Evolutionary conservation across 805 yeast species (phyloP).

Genomic region (Ogataea populi-albae): DNA sequence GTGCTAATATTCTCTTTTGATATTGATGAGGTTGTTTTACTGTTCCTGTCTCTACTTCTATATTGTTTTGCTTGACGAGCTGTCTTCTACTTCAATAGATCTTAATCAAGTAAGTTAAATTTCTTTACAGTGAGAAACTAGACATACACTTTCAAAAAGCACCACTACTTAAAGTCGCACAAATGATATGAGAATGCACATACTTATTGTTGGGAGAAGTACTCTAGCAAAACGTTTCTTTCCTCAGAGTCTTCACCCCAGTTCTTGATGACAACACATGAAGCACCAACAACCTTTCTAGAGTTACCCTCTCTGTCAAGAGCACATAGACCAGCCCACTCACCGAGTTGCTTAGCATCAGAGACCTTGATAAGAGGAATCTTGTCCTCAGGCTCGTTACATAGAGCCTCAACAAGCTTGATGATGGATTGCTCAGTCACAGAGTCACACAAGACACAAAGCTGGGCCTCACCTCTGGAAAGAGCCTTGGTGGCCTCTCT

Average conservation of each 20-base stretch:
- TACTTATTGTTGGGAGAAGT: conserved; percentile 83
- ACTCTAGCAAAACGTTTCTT: conserved; percentile 93
- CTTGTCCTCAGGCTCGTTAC: conserved; percentile 95
- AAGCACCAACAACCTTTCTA: conserved; percentile 99
- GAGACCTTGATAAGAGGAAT: conserved; percentile 98
- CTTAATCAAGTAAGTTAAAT: too few species aligned
- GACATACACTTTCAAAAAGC: too few species aligned
- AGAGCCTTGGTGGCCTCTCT: conserved; percentile 99
- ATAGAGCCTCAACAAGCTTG: conserved; percentile 98
- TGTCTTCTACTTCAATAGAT: too few species aligned
- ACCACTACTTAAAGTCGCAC: too few species aligned
- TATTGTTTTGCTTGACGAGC: too few species aligned
- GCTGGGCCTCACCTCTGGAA: conserved; percentile 95
- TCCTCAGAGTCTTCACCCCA: conserved; percentile 99
- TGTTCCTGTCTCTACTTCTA: too few species aligned
- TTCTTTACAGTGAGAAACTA: too few species aligned
- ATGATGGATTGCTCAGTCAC: conserved; percentile 97
- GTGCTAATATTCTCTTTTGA: too few species aligned
- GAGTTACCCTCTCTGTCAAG: conserved; percentile 99
- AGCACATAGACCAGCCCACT: conserved; percentile 99
- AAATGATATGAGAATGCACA: conserved; percentile 2
- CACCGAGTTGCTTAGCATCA: conserved; percentile 99
- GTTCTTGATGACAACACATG: conserved; percentile 98
- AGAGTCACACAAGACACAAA: conserved; percentile 95
- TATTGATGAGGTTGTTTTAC: too few species aligned